These are phyloP conservation scores for Trichoderma asperellum DNA, from an alignment of 2,329 filamentous ascomycete species.

Conservation along the genomic window DNA sequence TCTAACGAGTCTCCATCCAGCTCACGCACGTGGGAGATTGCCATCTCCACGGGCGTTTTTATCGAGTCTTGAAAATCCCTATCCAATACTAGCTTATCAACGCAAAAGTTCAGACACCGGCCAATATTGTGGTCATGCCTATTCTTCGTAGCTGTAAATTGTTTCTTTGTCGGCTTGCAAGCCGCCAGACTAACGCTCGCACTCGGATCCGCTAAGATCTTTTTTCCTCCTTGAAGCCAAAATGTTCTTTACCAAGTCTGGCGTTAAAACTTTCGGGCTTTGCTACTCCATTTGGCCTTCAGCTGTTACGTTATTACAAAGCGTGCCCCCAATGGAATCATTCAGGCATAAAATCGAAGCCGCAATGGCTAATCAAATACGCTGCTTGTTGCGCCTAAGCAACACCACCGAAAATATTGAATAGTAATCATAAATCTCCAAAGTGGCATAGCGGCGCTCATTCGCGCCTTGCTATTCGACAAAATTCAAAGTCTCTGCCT, in stretches of 20 bases:
- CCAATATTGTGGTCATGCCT: neutral
- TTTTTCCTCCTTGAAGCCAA: neutral
- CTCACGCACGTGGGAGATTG: neutral
- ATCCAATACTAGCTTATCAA: neutral
- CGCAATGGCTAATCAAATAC: neutral
- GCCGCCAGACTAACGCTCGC: neutral
- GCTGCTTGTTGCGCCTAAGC: neutral
- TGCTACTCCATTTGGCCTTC: constrained; percentile 1
- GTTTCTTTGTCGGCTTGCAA: neutral
- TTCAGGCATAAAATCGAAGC: neutral
- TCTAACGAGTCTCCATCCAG: neutral
- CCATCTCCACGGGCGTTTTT: neutral
- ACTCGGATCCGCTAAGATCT: neutral
- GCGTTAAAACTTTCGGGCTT: neutral
- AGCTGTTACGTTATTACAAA: neutral
- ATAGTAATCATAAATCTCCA: constrained; percentile 16
- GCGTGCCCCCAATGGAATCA: neutral
- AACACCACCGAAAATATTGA: neutral
- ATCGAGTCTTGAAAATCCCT: neutral
- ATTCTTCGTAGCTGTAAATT: too few species aligned
- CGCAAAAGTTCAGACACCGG: neutral
- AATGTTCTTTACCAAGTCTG: neutral
- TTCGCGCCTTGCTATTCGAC: neutral
- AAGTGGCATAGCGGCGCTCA: neutral
- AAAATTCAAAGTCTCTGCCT: neutral